Conservation (phyloP, 306 rosid species). For the Prunus salicina region DNA sequence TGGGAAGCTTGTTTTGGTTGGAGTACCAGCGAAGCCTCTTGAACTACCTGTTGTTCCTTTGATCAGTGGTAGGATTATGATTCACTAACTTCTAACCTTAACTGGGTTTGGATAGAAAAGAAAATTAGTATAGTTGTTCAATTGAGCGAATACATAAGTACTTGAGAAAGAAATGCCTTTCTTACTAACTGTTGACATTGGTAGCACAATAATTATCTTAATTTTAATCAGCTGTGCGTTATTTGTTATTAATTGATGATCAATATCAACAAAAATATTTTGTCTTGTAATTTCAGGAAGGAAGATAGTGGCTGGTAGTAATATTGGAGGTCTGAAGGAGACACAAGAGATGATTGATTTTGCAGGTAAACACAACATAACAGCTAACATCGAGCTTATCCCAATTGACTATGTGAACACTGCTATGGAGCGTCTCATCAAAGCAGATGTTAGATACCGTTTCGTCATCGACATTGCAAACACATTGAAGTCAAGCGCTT, state of each 20-base stretch:
- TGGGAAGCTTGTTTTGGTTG: neutral
- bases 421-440: slow-evolving; percentile 15
- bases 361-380: slow-evolving; percentile 2
- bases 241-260: too few species aligned
- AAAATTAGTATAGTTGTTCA: too few species aligned
- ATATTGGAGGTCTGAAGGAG: slow-evolving; percentile 4
- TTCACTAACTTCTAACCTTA: too few species aligned
- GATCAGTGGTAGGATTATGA: slow-evolving; percentile 22
- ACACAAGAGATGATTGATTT: slow-evolving; percentile 27
- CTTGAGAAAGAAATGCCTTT: too few species aligned
- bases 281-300: neutral
- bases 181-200: too few species aligned
- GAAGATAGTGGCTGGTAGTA: slow-evolving; percentile 6
- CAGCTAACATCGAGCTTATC: neutral
- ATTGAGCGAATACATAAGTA: too few species aligned
- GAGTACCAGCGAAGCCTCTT: neutral
- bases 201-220: too few species aligned
- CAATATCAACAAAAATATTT: too few species aligned
- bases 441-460: slow-evolving; percentile 12
- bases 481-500: neutral
- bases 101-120: too few species aligned
- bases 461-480: slow-evolving; percentile 23
- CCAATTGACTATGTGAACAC: slow-evolving; percentile 19
- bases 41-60: slow-evolving; percentile 25
- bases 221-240: too few species aligned